phyloP scores from a whole-genome alignment of 2,329 filamentous ascomycete species.

The Verticillium dahliae region DNA sequence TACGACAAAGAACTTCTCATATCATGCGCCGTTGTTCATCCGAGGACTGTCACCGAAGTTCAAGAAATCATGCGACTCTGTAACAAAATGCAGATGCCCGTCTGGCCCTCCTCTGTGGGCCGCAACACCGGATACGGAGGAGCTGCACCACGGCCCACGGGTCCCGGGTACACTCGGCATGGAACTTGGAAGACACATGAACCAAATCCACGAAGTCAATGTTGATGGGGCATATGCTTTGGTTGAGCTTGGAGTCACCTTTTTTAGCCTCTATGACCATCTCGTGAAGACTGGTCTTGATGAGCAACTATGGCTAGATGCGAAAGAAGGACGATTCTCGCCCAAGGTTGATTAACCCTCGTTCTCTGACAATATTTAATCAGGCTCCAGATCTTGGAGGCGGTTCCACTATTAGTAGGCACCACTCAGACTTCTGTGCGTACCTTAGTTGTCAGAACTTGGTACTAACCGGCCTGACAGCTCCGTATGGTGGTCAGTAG shows the following conservation, averaged over 20 bases:
- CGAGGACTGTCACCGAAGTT: too few relatives aligned
- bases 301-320: constrained; percentile 30
- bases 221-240: constrained; percentile 29
- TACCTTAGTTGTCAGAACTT: constrained; percentile 14
- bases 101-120: constrained; percentile 29
- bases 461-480: constrained; percentile 32
- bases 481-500: constrained; percentile 36
- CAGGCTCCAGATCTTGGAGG: too few relatives aligned
- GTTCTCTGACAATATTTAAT: too few relatives aligned
- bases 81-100: constrained; percentile 26
- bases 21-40: too few relatives aligned
- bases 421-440: too few relatives aligned
- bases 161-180: constrained; percentile 34
- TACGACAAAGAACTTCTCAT: too few relatives aligned
- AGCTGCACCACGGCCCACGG: constrained; percentile 32
- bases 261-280: constrained; percentile 24
- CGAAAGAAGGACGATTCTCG: too few relatives aligned
- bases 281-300: constrained; percentile 26
- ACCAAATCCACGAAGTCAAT: constrained; percentile 29
- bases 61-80: constrained; percentile 9
- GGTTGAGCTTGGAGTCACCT: constrained; percentile 35
- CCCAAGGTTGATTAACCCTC: too few relatives aligned
- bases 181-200: constrained; percentile 34
- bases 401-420: too few relatives aligned
- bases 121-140: constrained; percentile 36